A percentile compares a stretch with the other conserved stretches of the same genome.
These are phyloP conservation scores for Hyaloscypha finlandica DNA, from an alignment of 495 filamentous ascomycete species.

Conservation along the genomic window DNA sequence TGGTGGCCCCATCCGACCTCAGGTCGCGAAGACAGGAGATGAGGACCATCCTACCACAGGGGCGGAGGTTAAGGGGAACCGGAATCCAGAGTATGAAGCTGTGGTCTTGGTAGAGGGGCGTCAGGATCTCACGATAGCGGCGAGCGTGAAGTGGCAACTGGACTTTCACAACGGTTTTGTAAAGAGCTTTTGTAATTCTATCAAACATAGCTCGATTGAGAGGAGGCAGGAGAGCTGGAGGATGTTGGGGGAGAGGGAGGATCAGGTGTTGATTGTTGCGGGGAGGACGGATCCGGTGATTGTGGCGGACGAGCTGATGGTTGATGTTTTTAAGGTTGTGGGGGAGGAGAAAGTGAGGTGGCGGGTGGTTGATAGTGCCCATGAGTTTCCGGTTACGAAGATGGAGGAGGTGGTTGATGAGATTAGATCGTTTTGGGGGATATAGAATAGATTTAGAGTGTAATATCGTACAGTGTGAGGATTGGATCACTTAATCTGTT, in stretches of 20 bases:
- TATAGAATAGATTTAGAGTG: conserved; percentile 10
- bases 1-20: conserved; percentile 8
- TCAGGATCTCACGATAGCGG: conserved; percentile 43
- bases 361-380: conserved; percentile 46
- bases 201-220: conserved; percentile 55
- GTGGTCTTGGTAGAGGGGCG: conserved; percentile 36
- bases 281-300: conserved; percentile 52
- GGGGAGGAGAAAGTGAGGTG: conserved; percentile 44
- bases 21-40: background rate
- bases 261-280: conserved; percentile 51
- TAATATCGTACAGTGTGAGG: background rate
- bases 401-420: conserved; percentile 35
- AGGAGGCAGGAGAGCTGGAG: conserved; percentile 54
- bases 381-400: conserved; percentile 54
- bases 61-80: conserved; percentile 26
- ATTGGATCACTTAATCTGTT: too few species aligned
- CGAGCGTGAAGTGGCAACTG: conserved; percentile 58
- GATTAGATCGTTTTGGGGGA: conserved; percentile 22
- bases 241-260: conserved; percentile 39
- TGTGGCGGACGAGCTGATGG: conserved; percentile 42
- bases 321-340: conserved; percentile 46
- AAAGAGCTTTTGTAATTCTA: conserved; percentile 55
- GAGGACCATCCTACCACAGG: conserved; percentile 5
- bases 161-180: conserved; percentile 56
- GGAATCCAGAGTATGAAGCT: conserved; percentile 18